Evolutionary conservation across 768 basidiomycete genomes (phyloP), one percentile per base, ranked within the genome.

Genomic region (Suillus variegatus): DNA sequence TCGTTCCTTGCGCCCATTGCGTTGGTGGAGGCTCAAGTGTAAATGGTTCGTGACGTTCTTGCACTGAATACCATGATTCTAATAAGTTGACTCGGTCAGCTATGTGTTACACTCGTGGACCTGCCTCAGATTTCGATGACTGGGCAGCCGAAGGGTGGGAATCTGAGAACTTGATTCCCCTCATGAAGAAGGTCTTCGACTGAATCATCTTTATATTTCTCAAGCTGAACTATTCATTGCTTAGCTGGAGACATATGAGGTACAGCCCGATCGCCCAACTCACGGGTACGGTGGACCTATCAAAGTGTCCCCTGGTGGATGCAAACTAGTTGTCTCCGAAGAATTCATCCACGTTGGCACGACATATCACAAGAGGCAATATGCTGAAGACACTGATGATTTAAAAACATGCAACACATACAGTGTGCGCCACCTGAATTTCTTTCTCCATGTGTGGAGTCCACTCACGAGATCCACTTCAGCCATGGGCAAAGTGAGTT

Each of bases 261-360:
- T 71, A 16, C 70, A 67, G 20, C 64, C 60, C 8, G 20, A 61
- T 41, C 57, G 65, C 43, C 54, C 66, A 18, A 71, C 71, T 0
- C 73, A 74, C 18, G 73, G 73, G 14, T 68, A 71, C 62, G 60
- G 64, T 13, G 73, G 73, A 2, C 71, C 71, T 9, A 62, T 74
- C 35, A 71, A 69, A 32, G 73, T 73, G 8, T 74, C 72, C 9
- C 63, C 65, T 61, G 71, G 66, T 18, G 76, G 77, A 16, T 69
- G 69, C 4, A 28, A 64, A 18, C 51, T 70, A 58, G 62, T 36
- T 4, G 1, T 71, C 14, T 81, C 76, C 13, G 73, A 79, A 25
- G 76, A 88, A 22, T 85, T 84, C 67, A 75, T 89, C 32, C 73
- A 76, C 5, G 79, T 85, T 13, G 87, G 78, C 0, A 72, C 68